These are phyloP conservation scores for Arctostaphylos glauca DNA, from an alignment of 148 eudicot genomes.

Conservation along the genomic window DNA sequence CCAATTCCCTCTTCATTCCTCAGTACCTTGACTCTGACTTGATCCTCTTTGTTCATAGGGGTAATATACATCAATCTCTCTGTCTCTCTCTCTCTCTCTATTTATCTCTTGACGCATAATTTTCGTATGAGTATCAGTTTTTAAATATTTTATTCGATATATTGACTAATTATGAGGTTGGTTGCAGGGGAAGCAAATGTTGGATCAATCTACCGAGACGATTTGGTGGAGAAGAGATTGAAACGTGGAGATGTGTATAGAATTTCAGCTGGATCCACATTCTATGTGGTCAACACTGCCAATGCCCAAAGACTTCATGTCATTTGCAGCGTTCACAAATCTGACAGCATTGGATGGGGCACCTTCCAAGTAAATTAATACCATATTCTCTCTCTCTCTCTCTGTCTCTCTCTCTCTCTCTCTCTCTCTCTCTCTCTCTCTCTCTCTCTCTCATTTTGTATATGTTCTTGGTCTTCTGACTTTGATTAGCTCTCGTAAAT, in stretches of 20 bases:
- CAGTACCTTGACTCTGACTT: no score
- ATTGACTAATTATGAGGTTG: not conserved
- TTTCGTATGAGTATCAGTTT: no score
- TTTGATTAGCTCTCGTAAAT: no score
- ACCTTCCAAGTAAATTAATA: constrained; percentile 25
- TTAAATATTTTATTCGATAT: not conserved
- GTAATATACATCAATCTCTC: no score
- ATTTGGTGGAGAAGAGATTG: constrained; percentile 45
- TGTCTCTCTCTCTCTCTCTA: no score
- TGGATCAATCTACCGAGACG: constrained; percentile 62
- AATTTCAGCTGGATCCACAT: constrained; percentile 70
- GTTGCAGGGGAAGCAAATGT: constrained; percentile 71
- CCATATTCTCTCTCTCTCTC: no score
- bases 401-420: no score
- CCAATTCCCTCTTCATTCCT: no score
- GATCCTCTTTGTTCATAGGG: no score
- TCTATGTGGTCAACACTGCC: constrained; percentile 63
- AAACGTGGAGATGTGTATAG: constrained; percentile 73
- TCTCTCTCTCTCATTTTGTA: no score
- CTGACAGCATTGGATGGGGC: constrained; percentile 44
- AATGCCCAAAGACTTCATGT: constrained; percentile 61
- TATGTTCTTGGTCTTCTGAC: no score
- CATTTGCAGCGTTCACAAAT: constrained; percentile 66
- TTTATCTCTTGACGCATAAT: not conserved
- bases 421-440: no score